Conservation (phyloP, 805 yeast genomes). For the Nakazawaea pomicola region DNA sequence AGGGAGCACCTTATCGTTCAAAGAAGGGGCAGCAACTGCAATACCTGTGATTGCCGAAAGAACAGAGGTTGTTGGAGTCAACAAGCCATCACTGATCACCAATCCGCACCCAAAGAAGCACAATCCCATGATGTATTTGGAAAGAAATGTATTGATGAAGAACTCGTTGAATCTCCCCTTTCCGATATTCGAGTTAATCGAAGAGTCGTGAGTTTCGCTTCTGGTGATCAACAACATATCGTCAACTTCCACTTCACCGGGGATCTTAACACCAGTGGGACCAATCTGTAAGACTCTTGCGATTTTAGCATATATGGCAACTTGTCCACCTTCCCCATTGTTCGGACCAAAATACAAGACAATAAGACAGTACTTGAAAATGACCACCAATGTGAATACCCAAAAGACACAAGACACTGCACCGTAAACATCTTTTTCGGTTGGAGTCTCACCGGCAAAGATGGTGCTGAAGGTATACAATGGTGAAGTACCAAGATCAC, state of each 20-base stretch:
- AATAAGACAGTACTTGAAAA: constrained; percentile 44
- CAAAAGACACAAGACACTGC: constrained; percentile 50
- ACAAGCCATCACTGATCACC: constrained; percentile 54
- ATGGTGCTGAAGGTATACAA: constrained; percentile 42
- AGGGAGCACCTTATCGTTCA: constrained; percentile 35
- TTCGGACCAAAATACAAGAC: constrained; percentile 49
- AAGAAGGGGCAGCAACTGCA: constrained; percentile 43
- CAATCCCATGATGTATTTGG: constrained; percentile 28
- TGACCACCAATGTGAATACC: constrained; percentile 47
- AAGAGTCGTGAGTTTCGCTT: constrained; percentile 31
- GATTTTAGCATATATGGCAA: constrained; percentile 57
- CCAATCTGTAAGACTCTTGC: constrained; percentile 44
- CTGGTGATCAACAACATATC: constrained; percentile 30
- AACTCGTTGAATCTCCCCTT: constrained; percentile 20
- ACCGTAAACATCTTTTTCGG: constrained; percentile 39
- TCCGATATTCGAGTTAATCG: constrained; percentile 18
- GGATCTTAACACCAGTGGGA: constrained; percentile 38
- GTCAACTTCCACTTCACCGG: constrained; percentile 30
- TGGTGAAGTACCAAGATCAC: constrained; percentile 62
- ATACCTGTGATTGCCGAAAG: constrained; percentile 54
- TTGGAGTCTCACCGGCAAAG: constrained; percentile 26
- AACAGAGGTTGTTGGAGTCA: constrained; percentile 62
- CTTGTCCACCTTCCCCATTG: constrained; percentile 60
- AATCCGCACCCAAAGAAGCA: constrained; percentile 53
- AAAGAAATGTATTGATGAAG: constrained; percentile 25